Conservation (phyloP, 2,329 filamentous ascomycete species). For the Plenodomus biglobosus region DNA sequence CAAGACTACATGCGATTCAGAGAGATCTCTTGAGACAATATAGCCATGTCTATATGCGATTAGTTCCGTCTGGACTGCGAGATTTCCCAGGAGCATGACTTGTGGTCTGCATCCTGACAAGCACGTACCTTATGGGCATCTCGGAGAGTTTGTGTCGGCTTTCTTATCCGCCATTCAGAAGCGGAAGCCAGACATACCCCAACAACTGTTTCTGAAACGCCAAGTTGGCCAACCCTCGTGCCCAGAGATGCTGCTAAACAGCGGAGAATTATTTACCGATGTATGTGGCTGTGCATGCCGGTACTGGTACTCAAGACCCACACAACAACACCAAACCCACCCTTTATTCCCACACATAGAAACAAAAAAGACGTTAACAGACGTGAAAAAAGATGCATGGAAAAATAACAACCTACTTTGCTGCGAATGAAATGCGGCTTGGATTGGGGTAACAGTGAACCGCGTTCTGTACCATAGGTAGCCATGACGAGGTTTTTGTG, state of each 20-base stretch:
- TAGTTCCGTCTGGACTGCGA: too few species aligned
- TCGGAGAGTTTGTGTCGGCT: too few species aligned
- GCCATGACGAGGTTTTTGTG: conserved; percentile 1
- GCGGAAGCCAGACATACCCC: neutral
- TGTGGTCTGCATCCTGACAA: too few species aligned
- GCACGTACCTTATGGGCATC: too few species aligned
- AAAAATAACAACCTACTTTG: neutral
- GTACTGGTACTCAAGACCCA: too few species aligned
- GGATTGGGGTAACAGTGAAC: neutral
- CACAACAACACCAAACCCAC: conserved; percentile 1
- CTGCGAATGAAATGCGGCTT: conserved; percentile 1
- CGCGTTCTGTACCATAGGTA: neutral
- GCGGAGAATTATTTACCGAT: conserved; percentile 1
- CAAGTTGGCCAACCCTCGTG: conserved; percentile 4
- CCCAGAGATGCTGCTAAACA: conserved; percentile 1
- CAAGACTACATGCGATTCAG: too few species aligned
- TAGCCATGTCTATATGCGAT: too few species aligned
- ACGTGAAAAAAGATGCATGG: neutral
- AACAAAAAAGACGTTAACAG: neutral
- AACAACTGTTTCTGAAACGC: conserved; percentile 1
- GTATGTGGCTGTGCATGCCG: conserved; percentile 1
- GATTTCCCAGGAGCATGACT: too few species aligned
- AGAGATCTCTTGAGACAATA: too few species aligned
- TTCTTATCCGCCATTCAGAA: too few species aligned
- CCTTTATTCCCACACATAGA: neutral